Evolutionary conservation across 2,329 filamentous ascomycete genomes (phyloP), one percentile per base, ranked within the genome.

Genomic region (Cyphellophora attinorum): DNA sequence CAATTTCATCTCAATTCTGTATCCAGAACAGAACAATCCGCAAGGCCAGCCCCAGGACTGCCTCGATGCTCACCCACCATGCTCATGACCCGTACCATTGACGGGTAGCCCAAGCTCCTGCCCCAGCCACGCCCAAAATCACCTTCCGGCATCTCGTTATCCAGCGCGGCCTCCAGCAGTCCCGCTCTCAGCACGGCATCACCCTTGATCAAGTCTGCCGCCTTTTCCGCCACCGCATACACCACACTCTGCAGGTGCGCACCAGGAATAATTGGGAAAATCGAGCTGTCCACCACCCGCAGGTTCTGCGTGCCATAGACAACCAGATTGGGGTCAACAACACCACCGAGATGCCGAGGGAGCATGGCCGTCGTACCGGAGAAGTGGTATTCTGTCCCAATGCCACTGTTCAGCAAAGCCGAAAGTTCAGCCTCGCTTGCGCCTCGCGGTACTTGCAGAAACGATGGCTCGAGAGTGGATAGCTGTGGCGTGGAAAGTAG

Each of bases 301-400:
- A 59, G 19, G 17, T 52, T 52, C 2, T 32, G 34, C 2, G 54
- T 52, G 2, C 56, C 57, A 29, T 58, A 53, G 2, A 56, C 55
- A 29, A 21, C 41, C 27, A 54, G 35, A 3, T 51, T 39, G 10
- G 45, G 30, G 39, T 54, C 46, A 1, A 62, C 52, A 15, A 61
- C 58, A 11, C 58, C 66, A 3, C 48, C 48, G 13, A 62, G 29
- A 5, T 60, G 55, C 3, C 51, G 48, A 5, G 61, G 58, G 3
- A 56, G 58, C 65, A 70, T 68, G 12, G 44, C 37, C 5, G 27
- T 32, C 5, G 43, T 46, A 17, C 41, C 33, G 6, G 27, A 18
- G 27, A 37, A 39, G 36, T 44, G 42, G 19, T 30, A 46, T 19
- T 44, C 39, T 2, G 44, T 44, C 6, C 35, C 35, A 13, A 43